Evolutionary conservation across 2,329 filamentous ascomycete species (phyloP).

Genomic region (Ceratocystis harringtonii): DNA sequence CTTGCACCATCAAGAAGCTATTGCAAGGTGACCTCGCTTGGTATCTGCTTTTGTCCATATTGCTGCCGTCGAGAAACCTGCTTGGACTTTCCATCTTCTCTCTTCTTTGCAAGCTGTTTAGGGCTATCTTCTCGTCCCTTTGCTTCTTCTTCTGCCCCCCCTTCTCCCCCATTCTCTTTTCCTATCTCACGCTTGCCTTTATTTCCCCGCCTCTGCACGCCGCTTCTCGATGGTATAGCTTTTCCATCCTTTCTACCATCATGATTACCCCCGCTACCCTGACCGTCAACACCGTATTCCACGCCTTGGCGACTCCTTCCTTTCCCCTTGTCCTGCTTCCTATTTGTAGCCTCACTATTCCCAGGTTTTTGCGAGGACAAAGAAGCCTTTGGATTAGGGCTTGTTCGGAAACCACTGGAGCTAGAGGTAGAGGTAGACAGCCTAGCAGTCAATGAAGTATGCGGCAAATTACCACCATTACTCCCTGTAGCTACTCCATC

Average conservation of each 20-base stretch:
- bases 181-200: not conserved
- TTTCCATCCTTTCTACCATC: not conserved
- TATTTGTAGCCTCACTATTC: no score
- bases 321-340: no score
- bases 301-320: no score
- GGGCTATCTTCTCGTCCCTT: no score
- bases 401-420: not conserved
- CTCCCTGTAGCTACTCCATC: not conserved
- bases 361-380: not conserved
- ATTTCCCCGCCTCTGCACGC: not conserved
- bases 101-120: no score
- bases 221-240: not conserved
- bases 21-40: no score
- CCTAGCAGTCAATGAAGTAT: not conserved
- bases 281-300: no score
- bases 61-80: not conserved
- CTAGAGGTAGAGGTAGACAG: not conserved
- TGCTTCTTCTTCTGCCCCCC: not conserved
- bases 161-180: not conserved
- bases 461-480: not conserved
- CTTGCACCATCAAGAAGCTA: no score
- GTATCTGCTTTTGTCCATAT: not conserved
- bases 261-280: not conserved
- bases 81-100: no score
- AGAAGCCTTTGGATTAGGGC: no score